These are phyloP conservation scores for Euclidium syriacum DNA, from an alignment of 345 rosid species.

Conservation along the genomic window DNA sequence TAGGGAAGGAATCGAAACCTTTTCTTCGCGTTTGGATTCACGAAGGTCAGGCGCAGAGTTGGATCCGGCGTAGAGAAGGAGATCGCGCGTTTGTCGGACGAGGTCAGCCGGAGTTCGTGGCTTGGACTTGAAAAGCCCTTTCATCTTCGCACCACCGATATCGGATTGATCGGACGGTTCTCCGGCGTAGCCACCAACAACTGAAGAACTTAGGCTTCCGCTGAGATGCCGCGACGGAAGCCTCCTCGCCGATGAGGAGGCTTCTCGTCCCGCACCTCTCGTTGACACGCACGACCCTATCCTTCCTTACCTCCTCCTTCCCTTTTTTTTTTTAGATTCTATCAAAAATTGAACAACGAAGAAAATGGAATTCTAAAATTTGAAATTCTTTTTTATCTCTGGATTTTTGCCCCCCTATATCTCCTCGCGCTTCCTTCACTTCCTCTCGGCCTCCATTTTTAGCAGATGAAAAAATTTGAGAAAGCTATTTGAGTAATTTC, in stretches of 20 bases:
- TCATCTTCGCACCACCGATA: constrained; percentile 47
- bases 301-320: neutral
- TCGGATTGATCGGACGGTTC: constrained; percentile 31
- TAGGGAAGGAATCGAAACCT: constrained; percentile 30
- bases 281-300: constrained; percentile 43
- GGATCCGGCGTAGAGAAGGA: constrained; percentile 49
- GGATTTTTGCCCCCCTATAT: neutral
- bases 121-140: constrained; percentile 82
- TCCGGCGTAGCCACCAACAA: constrained; percentile 1
- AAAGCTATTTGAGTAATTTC: neutral
- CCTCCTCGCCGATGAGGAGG: constrained; percentile 36
- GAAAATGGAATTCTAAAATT: neutral
- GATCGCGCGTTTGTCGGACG: constrained; percentile 87
- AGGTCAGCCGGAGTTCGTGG: constrained; percentile 81
- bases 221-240: constrained; percentile 32
- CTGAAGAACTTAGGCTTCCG: constrained; percentile 12
- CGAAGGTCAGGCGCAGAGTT: constrained; percentile 32
- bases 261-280: constrained; percentile 32
- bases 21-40: constrained; percentile 65
- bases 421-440: constrained; percentile 16
- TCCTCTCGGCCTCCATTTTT: constrained; percentile 17
- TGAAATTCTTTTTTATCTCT: neutral
- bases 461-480: neutral
- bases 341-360: neutral
- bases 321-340: neutral